Conservation (phyloP, 257 asterid genomes). For the Coffea canephora region DNA sequence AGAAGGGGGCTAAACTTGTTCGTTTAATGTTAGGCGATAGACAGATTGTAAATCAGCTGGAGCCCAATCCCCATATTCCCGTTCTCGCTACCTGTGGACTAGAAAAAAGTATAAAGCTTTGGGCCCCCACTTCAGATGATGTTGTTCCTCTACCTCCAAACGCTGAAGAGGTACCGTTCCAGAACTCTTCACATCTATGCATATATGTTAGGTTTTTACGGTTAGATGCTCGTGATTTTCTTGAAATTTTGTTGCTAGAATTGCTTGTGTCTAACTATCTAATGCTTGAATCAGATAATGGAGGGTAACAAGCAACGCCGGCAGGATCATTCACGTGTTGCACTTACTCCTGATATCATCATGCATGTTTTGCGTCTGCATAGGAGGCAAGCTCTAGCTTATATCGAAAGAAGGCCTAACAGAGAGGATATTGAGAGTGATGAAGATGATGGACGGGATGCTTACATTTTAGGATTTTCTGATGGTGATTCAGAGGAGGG, state of each 20-base stretch:
- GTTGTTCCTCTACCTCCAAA: constrained; percentile 53
- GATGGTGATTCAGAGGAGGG: constrained; percentile 52
- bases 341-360: constrained; percentile 68
- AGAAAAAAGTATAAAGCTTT: constrained; percentile 60
- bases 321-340: constrained; percentile 54
- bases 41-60: constrained; percentile 62
- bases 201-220: not conserved
- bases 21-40: constrained; percentile 68
- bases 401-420: constrained; percentile 41
- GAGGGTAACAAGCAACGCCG: constrained; percentile 58
- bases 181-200: not conserved
- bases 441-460: constrained; percentile 36
- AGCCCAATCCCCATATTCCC: constrained; percentile 60
- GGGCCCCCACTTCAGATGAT: constrained; percentile 64
- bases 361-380: constrained; percentile 73
- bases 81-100: constrained; percentile 75
- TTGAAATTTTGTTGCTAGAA: not conserved
- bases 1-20: constrained; percentile 56
- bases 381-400: constrained; percentile 68
- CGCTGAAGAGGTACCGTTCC: constrained; percentile 48
- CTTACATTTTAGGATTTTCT: constrained; percentile 43
- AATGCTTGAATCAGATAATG: constrained; percentile 41
- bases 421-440: constrained; percentile 40
- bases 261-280: not conserved
- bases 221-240: not conserved